These are phyloP conservation scores for Populus tomentosa DNA, from an alignment of 441 rosid species.

Conservation along the genomic window DNA sequence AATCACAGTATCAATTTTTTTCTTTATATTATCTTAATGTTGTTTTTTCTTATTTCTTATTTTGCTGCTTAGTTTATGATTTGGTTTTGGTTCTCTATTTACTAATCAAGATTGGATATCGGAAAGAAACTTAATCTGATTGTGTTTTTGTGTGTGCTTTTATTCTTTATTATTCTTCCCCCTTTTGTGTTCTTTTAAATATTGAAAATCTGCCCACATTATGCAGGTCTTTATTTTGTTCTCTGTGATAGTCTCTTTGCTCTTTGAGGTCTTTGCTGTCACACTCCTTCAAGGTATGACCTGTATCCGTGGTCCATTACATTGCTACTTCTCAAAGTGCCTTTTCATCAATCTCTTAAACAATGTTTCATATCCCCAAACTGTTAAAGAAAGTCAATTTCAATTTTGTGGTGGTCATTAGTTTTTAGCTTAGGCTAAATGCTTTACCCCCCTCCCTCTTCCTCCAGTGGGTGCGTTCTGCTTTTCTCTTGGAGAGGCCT, in stretches of 20 bases:
- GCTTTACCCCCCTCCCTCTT: not conserved
- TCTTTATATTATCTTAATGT: not conserved
- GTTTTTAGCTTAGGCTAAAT: not conserved
- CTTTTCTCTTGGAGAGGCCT: not conserved
- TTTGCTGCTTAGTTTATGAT: not conserved
- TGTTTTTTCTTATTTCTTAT: too few species aligned
- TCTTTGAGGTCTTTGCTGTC: slow-evolving; percentile 58
- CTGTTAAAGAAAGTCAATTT: not conserved
- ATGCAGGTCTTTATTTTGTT: slow-evolving; percentile 88
- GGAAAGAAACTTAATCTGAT: not conserved
- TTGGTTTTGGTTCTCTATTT: not conserved
- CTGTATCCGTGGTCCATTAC: not conserved
- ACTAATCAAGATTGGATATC: not conserved
- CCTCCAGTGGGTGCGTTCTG: not conserved
- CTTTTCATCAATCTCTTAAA: not conserved
- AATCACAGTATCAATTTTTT: not conserved
- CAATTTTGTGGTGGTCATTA: not conserved
- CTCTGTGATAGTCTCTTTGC: slow-evolving; percentile 53
- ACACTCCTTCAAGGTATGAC: slow-evolving; percentile 67
- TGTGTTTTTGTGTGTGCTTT: not conserved
- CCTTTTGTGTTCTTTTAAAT: not conserved
- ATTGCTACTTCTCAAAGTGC: not conserved
- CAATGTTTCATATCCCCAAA: not conserved
- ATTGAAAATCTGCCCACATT: slow-evolving; percentile 1
- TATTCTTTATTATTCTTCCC: not conserved